Base-by-base conservation (phyloP, 1,139 yeast genomes). In the Protomyces macrosporus region DNA sequence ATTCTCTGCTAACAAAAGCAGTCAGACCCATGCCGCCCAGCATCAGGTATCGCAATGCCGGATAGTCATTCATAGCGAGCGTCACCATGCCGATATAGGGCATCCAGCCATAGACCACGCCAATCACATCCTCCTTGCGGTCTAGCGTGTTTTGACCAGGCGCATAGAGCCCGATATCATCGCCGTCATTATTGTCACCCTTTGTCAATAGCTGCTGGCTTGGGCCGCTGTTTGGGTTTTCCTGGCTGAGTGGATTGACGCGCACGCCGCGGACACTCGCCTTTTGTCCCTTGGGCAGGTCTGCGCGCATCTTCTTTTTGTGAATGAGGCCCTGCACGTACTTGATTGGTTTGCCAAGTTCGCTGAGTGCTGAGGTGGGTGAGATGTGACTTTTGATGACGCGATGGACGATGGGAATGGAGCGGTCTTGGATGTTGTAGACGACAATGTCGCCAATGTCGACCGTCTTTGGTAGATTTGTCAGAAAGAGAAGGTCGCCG, bases 361-460 rank as follows among this genome's bases (percentile, higher is more conserved):
- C 59, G 2, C 68, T 59, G 68, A 68, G 65, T 69, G 70, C 65
- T 67, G 67, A 64, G 70, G 69, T 33, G 32, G 53, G 58, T 68
- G 75, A 72, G 7, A 73, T 71, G 73, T 89, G 96, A 70, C 90
- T 93, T 71, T 97, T 82, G 72, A 95, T 75, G 0, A 95, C 97
- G 69, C 99, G 82, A 73, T 93, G 99, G 33, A 93, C 99, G 72
- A 93, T 93, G 23, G 99, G 98, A 55, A 93, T 91, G 45, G 84
- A 80, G 71, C 89, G 86, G 3, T 86, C 89, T 62, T 82, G 81
- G 36, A 91, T 83, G 71, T 93, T 93, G 74, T 95, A 93, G n/a
- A 93, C 98, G 10, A 93, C 98, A 34, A 93, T 81, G 72, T 93
- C 98, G n/a, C 99, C 99, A 1, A 91, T 95, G 59, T 82, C 78